Evolutionary conservation across 2,329 filamentous ascomycete species (phyloP).

Genomic region (Colletotrichum chrysophilum): DNA sequence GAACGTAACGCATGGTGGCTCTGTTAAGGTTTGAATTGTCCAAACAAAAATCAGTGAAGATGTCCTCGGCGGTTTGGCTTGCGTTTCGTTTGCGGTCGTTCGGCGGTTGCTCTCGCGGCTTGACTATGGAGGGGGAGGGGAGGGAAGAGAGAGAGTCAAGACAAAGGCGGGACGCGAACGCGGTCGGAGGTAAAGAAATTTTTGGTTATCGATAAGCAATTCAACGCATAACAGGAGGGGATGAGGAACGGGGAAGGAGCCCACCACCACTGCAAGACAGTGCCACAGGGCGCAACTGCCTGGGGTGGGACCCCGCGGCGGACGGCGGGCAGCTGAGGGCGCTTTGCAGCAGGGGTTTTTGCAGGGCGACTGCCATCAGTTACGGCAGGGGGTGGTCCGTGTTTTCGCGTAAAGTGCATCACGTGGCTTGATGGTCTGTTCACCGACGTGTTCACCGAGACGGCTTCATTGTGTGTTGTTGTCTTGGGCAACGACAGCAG

Average conservation of each 20-base stretch:
- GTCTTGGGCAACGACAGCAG: neutral
- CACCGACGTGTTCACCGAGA: neutral
- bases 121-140: constrained; percentile 18
- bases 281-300: neutral
- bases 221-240: constrained; percentile 7
- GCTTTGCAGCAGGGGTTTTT: neutral
- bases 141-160: constrained; percentile 19
- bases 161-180: constrained; percentile 19
- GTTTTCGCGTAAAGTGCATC: neutral
- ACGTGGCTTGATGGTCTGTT: neutral
- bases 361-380: neutral
- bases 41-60: neutral
- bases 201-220: constrained; percentile 20
- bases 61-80: neutral
- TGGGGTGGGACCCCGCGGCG: neutral
- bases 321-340: neutral
- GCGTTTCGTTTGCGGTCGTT: neutral
- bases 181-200: constrained; percentile 23
- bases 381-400: neutral
- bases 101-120: constrained; percentile 7
- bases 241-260: neutral
- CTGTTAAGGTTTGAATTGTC: neutral
- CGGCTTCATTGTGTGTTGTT: neutral
- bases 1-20: constrained; percentile 31
- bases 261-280: neutral